A percentile compares a stretch with the other conserved stretches of the same genome.
Conservation (phyloP, 768 basidiomycete genomes). For the Pholiota conissans region DNA sequence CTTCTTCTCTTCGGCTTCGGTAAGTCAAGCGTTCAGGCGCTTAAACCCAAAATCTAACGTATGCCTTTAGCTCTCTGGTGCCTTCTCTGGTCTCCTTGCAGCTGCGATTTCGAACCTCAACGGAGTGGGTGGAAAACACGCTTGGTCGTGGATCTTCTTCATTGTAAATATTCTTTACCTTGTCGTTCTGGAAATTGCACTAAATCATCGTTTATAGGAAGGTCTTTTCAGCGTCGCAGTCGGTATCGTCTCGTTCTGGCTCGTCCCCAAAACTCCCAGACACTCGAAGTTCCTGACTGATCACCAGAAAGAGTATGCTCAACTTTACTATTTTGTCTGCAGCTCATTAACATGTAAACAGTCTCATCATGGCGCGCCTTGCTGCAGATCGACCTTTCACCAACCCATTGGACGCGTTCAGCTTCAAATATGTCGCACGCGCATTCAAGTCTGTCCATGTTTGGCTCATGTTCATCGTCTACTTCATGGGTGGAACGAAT, state of each 20-base stretch:
- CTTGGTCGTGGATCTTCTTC: conserved; percentile 67
- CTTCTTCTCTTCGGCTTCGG: conserved; percentile 38
- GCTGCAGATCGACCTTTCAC: conserved; percentile 32
- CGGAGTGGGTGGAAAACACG: conserved; percentile 46
- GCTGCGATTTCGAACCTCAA: conserved; percentile 58
- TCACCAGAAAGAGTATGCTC: conserved; percentile 30
- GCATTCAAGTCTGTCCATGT: conserved; percentile 34
- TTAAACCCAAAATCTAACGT: background rate
- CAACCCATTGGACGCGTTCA: conserved; percentile 28
- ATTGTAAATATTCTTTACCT: conserved; percentile 27
- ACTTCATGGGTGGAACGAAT: conserved; percentile 35
- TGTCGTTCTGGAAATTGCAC: background rate
- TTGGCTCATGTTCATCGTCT: conserved; percentile 30
- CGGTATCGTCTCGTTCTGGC: conserved; percentile 42
- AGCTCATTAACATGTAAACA: background rate
- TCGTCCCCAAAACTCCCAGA: conserved; percentile 32
- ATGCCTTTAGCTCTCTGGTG: conserved; percentile 43
- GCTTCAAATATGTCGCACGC: conserved; percentile 28
- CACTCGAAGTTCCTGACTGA: conserved; percentile 29
- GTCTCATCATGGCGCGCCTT: conserved; percentile 28
- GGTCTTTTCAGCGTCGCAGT: conserved; percentile 52
- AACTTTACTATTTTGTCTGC: background rate
- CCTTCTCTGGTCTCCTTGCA: conserved; percentile 66
- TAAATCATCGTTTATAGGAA: conserved; percentile 21
- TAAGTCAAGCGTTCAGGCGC: conserved; percentile 7